phyloP scores from a whole-genome alignment of 345 rosid species.

The Xanthoceras sorbifolium region DNA sequence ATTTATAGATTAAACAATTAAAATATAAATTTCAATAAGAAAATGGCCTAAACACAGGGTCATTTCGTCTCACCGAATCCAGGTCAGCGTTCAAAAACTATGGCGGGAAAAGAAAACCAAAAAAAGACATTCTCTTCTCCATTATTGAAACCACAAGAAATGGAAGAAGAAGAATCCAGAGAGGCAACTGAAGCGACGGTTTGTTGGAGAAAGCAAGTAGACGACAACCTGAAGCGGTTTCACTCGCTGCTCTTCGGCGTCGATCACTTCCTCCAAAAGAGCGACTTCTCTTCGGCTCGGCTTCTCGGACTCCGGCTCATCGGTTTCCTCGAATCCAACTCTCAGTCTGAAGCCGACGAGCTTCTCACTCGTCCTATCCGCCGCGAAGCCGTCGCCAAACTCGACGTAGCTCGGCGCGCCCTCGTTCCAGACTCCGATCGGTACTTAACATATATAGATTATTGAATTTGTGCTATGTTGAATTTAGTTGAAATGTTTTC shows the following conservation, averaged over 20 bases:
- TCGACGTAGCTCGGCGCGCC: constrained; percentile 58
- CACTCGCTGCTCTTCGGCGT: constrained; percentile 84
- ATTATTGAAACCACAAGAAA: constrained; percentile 31
- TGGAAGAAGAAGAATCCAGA: constrained; percentile 31
- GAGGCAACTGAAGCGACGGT: constrained; percentile 13
- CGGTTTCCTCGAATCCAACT: constrained; percentile 86
- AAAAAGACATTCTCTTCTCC: constrained; percentile 37
- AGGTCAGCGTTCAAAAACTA: constrained; percentile 4
- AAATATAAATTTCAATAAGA: neutral
- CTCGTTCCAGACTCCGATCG: constrained; percentile 77
- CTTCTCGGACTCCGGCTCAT: constrained; percentile 78
- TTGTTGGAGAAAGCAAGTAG: constrained; percentile 75
- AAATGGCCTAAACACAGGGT: neutral
- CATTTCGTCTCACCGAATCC: neutral
- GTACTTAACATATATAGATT: constrained; percentile 29
- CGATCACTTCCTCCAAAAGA: constrained; percentile 66
- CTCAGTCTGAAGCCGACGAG: constrained; percentile 57
- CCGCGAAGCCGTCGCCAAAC: constrained; percentile 60
- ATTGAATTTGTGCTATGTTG: neutral
- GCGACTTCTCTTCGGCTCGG: constrained; percentile 70
- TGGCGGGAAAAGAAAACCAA: constrained; percentile 53
- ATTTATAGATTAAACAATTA: no score
- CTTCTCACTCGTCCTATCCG: constrained; percentile 66
- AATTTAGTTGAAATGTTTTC: neutral
- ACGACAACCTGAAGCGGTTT: constrained; percentile 77